Base-by-base conservation (phyloP, 768 basidiomycete species). In the Ramaria sp. region DNA sequence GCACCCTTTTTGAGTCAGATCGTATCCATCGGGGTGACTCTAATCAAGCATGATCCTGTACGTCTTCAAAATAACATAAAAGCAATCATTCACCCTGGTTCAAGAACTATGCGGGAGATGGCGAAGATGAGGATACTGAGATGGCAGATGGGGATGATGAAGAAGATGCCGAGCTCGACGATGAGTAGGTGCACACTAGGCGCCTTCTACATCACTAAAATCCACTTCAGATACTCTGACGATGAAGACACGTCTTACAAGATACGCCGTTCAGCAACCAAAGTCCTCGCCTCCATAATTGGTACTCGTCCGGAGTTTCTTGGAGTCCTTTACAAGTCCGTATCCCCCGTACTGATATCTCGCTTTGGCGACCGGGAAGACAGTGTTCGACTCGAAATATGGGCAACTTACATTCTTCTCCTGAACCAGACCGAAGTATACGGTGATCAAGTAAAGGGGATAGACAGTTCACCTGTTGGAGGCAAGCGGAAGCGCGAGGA, bases 191-290 rank as follows among this genome's bases (percentile, higher is more conserved):
- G 39, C 4, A 41, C 18, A 10, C 39, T 41, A 34, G 32, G 32
- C 32, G 1, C 39, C 36, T 37, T 41, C 16, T 41, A n/a, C 39
- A 7, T 41, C 39, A n/a, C 39, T 41, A 22, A 41, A 12, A 5
- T 5, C 42, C 44, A 42, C 58, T 43, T 25, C 59, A 94, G 90
- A 59, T 97, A 96, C 67, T 92, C 91, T 5, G 96, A 99, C 61
- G 96, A 99, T 56, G 96, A 98, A 66, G 96, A 99, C 64, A 89
- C 88, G 10, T 97, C 95, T 0, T 98, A 96, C 78, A 97, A 97
- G 68, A 90, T 96, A 55, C 85, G 96, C 59, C 82, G 96, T 43
- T 85, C 90, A 6, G 85, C 96, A 6, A 91, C 93, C 16, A 97
- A 97, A 66, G 73, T 98, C 3, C 75, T 98, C 15, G 72, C 83